Evolutionary conservation across 176 grass and related monocot species (phyloP).

Genomic region (Bonia amplexicaulis): DNA sequence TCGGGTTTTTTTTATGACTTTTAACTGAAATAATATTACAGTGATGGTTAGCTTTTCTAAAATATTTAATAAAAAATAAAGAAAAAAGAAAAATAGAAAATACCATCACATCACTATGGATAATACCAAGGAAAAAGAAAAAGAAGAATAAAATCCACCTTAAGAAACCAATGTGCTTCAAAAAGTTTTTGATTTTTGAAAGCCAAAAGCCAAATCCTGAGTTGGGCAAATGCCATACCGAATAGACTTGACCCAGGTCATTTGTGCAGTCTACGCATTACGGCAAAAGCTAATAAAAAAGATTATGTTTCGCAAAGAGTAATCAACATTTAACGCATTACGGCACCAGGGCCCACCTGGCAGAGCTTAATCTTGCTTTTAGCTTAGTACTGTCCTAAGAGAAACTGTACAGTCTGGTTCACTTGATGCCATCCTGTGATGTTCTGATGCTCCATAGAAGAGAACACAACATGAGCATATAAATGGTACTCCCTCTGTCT

Average conservation of each 20-base stretch:
- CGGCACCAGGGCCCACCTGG: not conserved
- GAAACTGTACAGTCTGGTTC: not conserved
- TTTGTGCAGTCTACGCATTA: not conserved
- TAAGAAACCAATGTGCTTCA: too few species aligned
- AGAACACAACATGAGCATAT: not conserved
- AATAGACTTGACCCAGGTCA: conserved; percentile 8
- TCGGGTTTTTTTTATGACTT: too few species aligned
- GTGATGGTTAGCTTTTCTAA: too few species aligned
- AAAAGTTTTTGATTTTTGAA: too few species aligned
- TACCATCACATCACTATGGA: too few species aligned
- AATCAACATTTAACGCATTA: not conserved
- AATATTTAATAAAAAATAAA: too few species aligned
- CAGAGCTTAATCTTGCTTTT: not conserved
- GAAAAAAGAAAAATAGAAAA: too few species aligned
- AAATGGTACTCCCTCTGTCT: not conserved
- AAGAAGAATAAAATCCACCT: too few species aligned
- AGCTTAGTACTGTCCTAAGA: not conserved
- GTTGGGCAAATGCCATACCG: not conserved
- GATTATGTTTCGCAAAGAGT: not conserved
- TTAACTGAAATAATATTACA: too few species aligned
- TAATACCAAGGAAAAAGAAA: too few species aligned
- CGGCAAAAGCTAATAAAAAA: not conserved
- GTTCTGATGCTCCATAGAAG: not conserved
- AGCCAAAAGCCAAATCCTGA: too few species aligned
- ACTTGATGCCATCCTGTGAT: not conserved